These are phyloP conservation scores for Musa beccarii DNA, from an alignment of 176 grass and related monocot genomes.

Conservation along the genomic window DNA sequence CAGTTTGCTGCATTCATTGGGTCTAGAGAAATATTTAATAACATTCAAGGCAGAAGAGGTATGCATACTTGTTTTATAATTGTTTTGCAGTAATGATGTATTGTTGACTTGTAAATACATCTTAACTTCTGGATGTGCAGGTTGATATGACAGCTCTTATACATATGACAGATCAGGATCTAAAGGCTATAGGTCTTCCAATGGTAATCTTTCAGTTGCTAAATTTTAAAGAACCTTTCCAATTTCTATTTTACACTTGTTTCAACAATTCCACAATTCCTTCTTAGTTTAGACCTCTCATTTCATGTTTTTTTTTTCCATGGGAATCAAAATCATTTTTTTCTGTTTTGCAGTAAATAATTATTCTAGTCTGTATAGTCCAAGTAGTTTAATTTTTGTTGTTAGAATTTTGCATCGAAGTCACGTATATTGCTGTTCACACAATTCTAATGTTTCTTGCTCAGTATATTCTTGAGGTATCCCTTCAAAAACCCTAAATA, in stretches of 20 bases:
- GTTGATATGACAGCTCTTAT: slow-evolving; percentile 62
- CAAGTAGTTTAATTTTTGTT: too few relatives aligned
- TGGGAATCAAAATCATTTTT: too few relatives aligned
- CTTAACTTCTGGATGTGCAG: slow-evolving; percentile 32
- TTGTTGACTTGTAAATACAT: not conserved
- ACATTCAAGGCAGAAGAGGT: slow-evolving; percentile 73
- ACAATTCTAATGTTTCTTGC: too few relatives aligned
- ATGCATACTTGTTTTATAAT: slow-evolving; percentile 1
- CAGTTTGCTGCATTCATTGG: slow-evolving; percentile 50
- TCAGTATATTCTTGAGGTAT: too few relatives aligned
- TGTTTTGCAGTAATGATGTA: not conserved
- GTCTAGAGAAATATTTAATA: slow-evolving; percentile 51
- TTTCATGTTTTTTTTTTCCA: too few relatives aligned
- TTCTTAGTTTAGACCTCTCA: too few relatives aligned
- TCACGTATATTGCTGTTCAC: too few relatives aligned
- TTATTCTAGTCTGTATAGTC: too few relatives aligned
- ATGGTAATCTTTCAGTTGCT: slow-evolving; percentile 38
- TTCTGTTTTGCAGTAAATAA: too few relatives aligned
- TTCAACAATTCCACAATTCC: too few relatives aligned
- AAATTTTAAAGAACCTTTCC: not conserved
- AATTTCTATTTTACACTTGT: not conserved
- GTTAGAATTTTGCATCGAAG: too few relatives aligned
- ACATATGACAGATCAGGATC: slow-evolving; percentile 71
- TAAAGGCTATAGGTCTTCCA: slow-evolving; percentile 64
- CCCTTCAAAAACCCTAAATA: too few relatives aligned